These are phyloP conservation scores for Apiospora kogelbergensis DNA, from an alignment of 2,329 filamentous ascomycete genomes.

Conservation along the genomic window DNA sequence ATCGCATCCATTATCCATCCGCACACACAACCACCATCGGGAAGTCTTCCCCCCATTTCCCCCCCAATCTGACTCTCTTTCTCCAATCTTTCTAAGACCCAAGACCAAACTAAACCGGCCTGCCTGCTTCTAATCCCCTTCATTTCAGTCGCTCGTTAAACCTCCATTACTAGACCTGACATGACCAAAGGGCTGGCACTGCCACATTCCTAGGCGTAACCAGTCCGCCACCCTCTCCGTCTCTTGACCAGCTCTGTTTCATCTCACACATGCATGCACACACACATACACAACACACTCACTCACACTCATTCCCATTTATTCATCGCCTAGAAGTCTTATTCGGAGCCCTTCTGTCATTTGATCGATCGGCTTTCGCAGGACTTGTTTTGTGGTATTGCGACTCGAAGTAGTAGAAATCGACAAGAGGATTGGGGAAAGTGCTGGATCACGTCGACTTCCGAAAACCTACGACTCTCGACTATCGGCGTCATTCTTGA, in stretches of 20 bases:
- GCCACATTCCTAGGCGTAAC: slow-evolving; percentile 8
- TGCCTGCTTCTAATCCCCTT: not conserved
- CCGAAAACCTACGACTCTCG: not conserved
- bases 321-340: not conserved
- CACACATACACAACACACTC: not conserved
- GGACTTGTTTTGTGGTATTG: not conserved
- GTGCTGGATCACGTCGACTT: slow-evolving; percentile 5
- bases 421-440: not conserved
- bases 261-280: not conserved
- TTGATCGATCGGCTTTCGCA: not conserved
- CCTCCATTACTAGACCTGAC: not conserved
- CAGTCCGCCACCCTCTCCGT: slow-evolving; percentile 6
- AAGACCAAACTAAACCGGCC: not conserved
- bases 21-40: not conserved
- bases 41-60: not conserved
- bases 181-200: slow-evolving; percentile 2
- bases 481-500: not conserved
- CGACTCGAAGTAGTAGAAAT: not conserved
- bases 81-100: not conserved
- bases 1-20: not conserved
- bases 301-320: not conserved
- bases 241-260: slow-evolving; percentile 6
- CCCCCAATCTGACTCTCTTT: not conserved
- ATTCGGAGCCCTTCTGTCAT: not conserved
- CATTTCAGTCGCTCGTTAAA: slow-evolving; percentile 4